Conservation (phyloP, 148 eudicot species). For the Rhododendron henanense region DNA sequence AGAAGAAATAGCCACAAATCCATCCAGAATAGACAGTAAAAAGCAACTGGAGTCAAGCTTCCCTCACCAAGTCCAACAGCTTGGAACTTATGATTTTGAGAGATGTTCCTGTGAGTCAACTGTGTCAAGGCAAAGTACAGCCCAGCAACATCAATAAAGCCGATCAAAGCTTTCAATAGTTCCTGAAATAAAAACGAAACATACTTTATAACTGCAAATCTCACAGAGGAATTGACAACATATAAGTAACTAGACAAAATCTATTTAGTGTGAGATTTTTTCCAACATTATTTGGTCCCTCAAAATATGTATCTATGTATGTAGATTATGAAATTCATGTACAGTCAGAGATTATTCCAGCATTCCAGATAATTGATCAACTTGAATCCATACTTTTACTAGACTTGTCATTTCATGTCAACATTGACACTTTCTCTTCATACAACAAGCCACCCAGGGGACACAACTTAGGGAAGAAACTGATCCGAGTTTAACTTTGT, state of each 20-base stretch:
- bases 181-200: constrained; percentile 48
- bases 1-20: not conserved
- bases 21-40: not conserved
- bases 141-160: constrained; percentile 96
- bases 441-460: not conserved
- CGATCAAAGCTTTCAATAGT: constrained; percentile 77
- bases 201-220: not conserved
- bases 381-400: not conserved
- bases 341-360: not conserved
- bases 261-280: not conserved
- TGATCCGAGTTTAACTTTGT: not conserved
- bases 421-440: constrained; percentile 4
- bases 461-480: not conserved
- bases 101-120: constrained; percentile 89
- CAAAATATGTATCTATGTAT: too few species aligned
- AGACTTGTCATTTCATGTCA: not conserved
- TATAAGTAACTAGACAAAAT: not conserved
- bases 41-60: constrained; percentile 3
- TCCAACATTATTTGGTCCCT: not conserved
- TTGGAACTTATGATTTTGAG: constrained; percentile 97
- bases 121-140: constrained; percentile 96
- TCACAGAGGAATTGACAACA: not conserved
- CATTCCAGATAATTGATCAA: not conserved
- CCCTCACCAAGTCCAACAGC: constrained; percentile 98
- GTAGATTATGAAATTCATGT: not conserved